Base-by-base conservation (phyloP, 306 rosid genomes). In the Glycine latifolia region DNA sequence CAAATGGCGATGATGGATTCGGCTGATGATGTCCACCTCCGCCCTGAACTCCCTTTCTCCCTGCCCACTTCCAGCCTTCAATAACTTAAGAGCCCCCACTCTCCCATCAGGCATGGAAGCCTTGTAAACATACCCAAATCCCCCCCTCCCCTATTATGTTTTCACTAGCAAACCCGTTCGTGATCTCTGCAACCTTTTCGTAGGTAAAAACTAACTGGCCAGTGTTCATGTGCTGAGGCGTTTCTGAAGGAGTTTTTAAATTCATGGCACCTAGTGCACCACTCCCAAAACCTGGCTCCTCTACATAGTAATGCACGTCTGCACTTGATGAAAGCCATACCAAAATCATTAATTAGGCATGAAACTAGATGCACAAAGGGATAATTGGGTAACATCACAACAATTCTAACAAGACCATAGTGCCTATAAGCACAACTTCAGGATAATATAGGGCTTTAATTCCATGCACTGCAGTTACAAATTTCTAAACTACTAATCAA, bases 1-100 rank as follows among this genome's bases (percentile, higher is more conserved):
- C 89, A 95, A 87, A 84, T 93, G 89, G 1, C 98, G 89, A 85
- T 95, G 99, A 84, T 95, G 98, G 61, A 95, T 88, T 6, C 99
- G 89, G 62, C 93, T 92, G 60, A 95, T 95, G 61, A 89, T 93
- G 52, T 93, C 99, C 3, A 93, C 99, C 79, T 95, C 99, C 1
- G 99, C 93, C 76, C 89, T 87, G 78, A 95, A 95, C 74, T 95
- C 99, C 79, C 94, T 81, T 59, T 93, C 98, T 67, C 99, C 99
- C 59, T 95, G 99, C 4, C 97, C 98, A 59, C 99, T 89, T 48
- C 99, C 97, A 10, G 92, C 94, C 85, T 92, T 95, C 50, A 95
- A 90, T 78, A 88, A 77, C 91, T 95, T 95, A 59, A 95, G 86
- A 0, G 99, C 99, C 59, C 95, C 99, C 6, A 55, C 60, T 76